Evolutionary conservation across 495 filamentous ascomycete genomes (phyloP), one percentile per base, ranked within the genome.

Genomic region (Lophiostoma macrostomum): DNA sequence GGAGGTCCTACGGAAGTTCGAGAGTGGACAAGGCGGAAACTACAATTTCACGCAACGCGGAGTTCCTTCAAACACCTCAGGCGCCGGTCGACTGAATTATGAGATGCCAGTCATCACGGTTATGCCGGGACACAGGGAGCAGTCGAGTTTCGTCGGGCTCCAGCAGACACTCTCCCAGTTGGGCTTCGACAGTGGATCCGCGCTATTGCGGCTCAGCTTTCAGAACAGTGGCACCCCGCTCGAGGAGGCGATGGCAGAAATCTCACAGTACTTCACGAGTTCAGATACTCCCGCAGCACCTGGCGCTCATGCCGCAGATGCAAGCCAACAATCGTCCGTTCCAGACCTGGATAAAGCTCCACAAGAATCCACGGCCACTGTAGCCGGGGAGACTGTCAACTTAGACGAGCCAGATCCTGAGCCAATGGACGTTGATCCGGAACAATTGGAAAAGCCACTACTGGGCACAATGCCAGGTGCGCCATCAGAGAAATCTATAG

Each of bases 161-260:
- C 88, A 95, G 65, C 91, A 91, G 73, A 89, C 86, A 0, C 67
- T 97, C 23, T 81, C 81, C n/a, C 86, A 95, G 61, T 70, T 96
- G 25, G 93, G 93, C 0, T 84, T 90, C 61, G 94, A 87, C 64
- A 83, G 79, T 40, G 91, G 93, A 4, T 88, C 78, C 67, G 79
- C 85, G 4, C 69, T 94, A n/a, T 72, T 96, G 27, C 75, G 86
- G 20, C 71, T 97, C 29, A 80, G 74, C 45, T 96, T 91, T 71
- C 80, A 76, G 60, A 76, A 73, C 46, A 91, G 87, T 5, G 80
- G 86, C 22, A 80, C 81, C 52, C 90, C 90, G 6, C 73, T 96
- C 19, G 89, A 88, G 59, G 85, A 89, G 56, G 91, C 93, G 14
- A 85, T 96, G 84, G 69, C 67, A 35, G 80, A 91, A 66, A 95